Conservation (phyloP, 1,284 basidiomycete genomes). For the Cryptococcus depauperatus region DNA sequence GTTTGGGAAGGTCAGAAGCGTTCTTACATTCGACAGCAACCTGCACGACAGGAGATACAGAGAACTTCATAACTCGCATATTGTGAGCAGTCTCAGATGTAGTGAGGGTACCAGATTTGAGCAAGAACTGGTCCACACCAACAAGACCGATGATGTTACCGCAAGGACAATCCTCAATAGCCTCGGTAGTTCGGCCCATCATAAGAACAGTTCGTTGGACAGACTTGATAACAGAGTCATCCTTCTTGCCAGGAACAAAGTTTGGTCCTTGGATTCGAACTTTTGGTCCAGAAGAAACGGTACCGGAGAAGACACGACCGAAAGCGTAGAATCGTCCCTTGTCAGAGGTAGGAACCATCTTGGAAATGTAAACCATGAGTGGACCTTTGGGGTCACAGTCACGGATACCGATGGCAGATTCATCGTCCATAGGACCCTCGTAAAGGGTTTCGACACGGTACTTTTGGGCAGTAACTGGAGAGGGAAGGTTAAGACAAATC, state of each 20-base stretch:
- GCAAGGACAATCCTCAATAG: constrained; percentile 97
- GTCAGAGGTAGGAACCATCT: constrained; percentile 99
- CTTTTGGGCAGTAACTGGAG: constrained; percentile 89
- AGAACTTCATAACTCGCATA: constrained; percentile 99
- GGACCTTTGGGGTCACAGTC: constrained; percentile 97
- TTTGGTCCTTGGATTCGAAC: constrained; percentile 99
- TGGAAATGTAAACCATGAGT: constrained; percentile 97
- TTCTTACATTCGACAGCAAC: constrained; percentile 99
- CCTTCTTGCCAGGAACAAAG: constrained; percentile 98
- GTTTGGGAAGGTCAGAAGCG: constrained; percentile 96
- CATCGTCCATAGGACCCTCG: constrained; percentile 99
- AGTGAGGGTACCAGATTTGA: constrained; percentile 98
- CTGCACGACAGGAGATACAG: constrained; percentile 98
- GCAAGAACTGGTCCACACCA: constrained; percentile 99
- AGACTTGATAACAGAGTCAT: constrained; percentile 96
- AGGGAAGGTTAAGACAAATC: constrained; percentile 99
- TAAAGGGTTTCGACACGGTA: constrained; percentile 99
- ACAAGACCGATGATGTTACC: constrained; percentile 99
- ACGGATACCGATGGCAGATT: constrained; percentile 96
- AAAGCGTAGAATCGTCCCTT: constrained; percentile 99
- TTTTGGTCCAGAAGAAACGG: constrained; percentile 93
- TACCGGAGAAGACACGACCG: constrained; percentile 99
- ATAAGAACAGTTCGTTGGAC: constrained; percentile 98
- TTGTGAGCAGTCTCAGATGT: constrained; percentile 98
- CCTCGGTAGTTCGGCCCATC: constrained; percentile 99